Percentiles rank a stretch among this genome's conserved stretches.
phyloP scores from a whole-genome alignment of 441 rosid genomes.

The Erodium texanum region DNA sequence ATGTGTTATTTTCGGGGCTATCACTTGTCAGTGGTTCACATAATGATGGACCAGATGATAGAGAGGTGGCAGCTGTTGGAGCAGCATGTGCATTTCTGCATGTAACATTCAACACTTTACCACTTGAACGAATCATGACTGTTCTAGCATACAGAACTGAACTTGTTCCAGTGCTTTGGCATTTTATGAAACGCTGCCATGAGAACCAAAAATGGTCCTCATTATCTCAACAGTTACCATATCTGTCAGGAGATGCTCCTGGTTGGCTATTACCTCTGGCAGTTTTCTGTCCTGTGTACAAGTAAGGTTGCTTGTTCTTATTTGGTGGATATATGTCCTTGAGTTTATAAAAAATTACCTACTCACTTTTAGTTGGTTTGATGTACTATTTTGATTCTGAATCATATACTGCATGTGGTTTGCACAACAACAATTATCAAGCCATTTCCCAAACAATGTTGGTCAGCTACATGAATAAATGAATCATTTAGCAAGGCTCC shows the following conservation, averaged over 20 bases:
- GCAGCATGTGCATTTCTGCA: conserved; percentile 92
- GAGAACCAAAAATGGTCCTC: conserved; percentile 74
- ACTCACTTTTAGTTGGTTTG: background rate
- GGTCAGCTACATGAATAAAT: conserved; percentile 3
- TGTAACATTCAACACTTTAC: conserved; percentile 67
- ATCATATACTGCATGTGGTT: background rate
- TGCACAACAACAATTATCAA: background rate
- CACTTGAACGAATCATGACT: conserved; percentile 80
- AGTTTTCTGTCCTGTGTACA: conserved; percentile 96
- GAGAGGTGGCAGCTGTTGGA: conserved; percentile 75
- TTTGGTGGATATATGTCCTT: conserved; percentile 9
- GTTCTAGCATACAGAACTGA: conserved; percentile 91
- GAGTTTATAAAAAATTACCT: background rate
- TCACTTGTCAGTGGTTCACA: conserved; percentile 28
- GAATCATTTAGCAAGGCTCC: background rate
- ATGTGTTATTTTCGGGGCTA: conserved; percentile 62
- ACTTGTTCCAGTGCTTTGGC: conserved; percentile 86
- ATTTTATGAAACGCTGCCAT: conserved; percentile 81
- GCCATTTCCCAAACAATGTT: background rate
- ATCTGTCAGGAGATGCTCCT: conserved; percentile 72
- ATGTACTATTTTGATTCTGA: background rate
- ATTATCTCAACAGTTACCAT: conserved; percentile 46
- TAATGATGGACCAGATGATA: conserved; percentile 40
- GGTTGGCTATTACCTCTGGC: conserved; percentile 91
- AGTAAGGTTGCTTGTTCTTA: conserved; percentile 46